Base-by-base conservation (phyloP, 495 filamentous ascomycete genomes). In the Xylaria palmicola region DNA sequence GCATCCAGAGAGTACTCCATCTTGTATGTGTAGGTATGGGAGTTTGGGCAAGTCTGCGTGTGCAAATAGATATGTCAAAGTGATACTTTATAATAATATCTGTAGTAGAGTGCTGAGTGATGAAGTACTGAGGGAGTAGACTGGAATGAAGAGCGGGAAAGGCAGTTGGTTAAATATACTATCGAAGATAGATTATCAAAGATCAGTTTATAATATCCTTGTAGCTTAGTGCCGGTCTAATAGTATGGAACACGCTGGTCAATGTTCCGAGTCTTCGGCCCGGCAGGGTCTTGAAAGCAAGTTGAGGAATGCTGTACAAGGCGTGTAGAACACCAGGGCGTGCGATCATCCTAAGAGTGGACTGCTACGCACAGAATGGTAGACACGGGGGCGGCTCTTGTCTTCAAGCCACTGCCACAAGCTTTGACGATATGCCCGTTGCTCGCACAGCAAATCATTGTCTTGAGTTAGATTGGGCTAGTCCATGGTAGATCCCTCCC, bases 351-450 rank as follows among this genome's bases (percentile, higher is more conserved):
- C 50, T 67, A 40, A 36, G 27, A 47, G 41, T 7, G 24, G 32
- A 47, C 44, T n/a, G 32, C 17, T 15, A 49, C 19, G 39, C n/a
- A 55, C 65, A 64, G 52, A 62, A 64, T 67, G 56, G 51, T 39
- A 63, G 62, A 56, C 39, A 56, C 20, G 26, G 15, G 32, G 53
- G 55, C 62, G 41, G 51, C 56, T 45, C 26, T 62, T 68, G 58
- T 68, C 65, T 65, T 56, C 64, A 71, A 69, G 68, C 66, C 69
- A 71, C 69, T 50, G 57, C 54, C 53, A 58, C 56, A 50, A 67
- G n/a, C 64, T 45, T 67, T 54, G 62, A 65, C 54, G 63, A 62
- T 60, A 60, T 56, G n/a, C n/a, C 62, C 62, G 65, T 65, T 62
- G 22, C 66, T 62, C 55, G 56, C 62, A 69, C 62, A 49, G 44